Evolutionary conservation across 305 asterid species (phyloP), one percentile per base, ranked within the genome.

Genomic region (Fraxinus greggii): DNA sequence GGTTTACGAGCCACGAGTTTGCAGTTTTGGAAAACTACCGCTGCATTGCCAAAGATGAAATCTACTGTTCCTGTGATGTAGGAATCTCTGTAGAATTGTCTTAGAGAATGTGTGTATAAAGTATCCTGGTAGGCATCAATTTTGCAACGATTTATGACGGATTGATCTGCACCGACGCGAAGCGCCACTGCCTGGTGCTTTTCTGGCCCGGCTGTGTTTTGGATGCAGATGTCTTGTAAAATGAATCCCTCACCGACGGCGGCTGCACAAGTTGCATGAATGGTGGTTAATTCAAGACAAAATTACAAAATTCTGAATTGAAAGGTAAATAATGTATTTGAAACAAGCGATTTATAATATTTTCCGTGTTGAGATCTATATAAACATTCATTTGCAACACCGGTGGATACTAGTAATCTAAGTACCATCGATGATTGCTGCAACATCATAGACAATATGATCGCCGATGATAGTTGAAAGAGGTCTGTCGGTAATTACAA

Each of bases 171-270:
- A 1, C 90, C 91, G 1, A 88, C 90, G 0, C 90, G 90, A 23
- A 92, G 91, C 65, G 95, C 93, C 67, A 92, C 93, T 10, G 95
- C 95, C 83, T 92, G 95, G 79, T 84, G 86, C 89, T 89, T 90
- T n/a, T 81, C 89, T 42, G 92, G 89, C 0, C 95, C 95, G n/a
- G 95, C 95, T 33, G 95, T 90, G 90, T 91, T 91, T 15, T 81
- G 88, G 54, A 89, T 86, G 73, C 88, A 40, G 0, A 91, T 75
- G 85, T 91, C 93, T 81, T 88, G 92, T 12, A 89, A 87, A n/a
- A 90, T 88, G 75, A 90, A 83, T 29, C 90, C 89, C 32, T 88
- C 85, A 0, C 87, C 92, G 24, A 90, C 92, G 0, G 90, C 92
- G 65, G 95, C 95, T 91, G 88, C 84, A 82, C 7, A 33, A 12